phyloP scores from a whole-genome alignment of 2,329 filamentous ascomycete genomes.

The Fragosphaeria purpurea region DNA sequence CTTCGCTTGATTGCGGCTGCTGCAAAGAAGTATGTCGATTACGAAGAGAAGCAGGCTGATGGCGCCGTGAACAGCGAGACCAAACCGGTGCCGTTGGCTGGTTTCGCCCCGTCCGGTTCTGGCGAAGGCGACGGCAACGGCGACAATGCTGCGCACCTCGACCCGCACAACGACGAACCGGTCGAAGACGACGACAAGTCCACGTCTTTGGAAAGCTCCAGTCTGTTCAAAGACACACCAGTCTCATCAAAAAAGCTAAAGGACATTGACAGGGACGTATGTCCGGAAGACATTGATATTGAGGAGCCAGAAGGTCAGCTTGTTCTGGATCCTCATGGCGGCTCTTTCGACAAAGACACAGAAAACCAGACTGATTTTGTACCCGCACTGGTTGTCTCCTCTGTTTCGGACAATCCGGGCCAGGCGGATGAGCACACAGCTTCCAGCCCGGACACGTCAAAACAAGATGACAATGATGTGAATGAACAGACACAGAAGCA shows the following conservation, averaged over 20 bases:
- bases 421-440: too few relatives aligned
- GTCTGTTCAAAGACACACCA: conserved; percentile 14
- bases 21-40: background rate
- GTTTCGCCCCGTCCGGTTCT: too few relatives aligned
- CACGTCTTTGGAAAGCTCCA: conserved; percentile 2
- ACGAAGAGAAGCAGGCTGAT: background rate
- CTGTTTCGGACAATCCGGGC: too few relatives aligned
- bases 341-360: conserved; percentile 5
- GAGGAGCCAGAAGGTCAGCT: conserved; percentile 31
- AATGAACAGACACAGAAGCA: too few relatives aligned
- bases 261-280: conserved; percentile 18
- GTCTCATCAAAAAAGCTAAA: conserved; percentile 12
- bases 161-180: background rate
- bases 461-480: too few relatives aligned
- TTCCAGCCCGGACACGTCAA: too few relatives aligned
- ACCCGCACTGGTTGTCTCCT: too few relatives aligned
- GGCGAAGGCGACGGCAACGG: background rate
- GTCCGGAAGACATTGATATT: conserved; percentile 41
- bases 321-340: conserved; percentile 19
- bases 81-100: background rate
- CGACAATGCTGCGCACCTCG: background rate
- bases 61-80: background rate
- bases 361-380: background rate
- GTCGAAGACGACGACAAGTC: background rate
- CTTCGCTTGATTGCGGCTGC: conserved; percentile 37